Conservation (phyloP, 805 yeast genomes). For the Ogataea glucozyma region DNA sequence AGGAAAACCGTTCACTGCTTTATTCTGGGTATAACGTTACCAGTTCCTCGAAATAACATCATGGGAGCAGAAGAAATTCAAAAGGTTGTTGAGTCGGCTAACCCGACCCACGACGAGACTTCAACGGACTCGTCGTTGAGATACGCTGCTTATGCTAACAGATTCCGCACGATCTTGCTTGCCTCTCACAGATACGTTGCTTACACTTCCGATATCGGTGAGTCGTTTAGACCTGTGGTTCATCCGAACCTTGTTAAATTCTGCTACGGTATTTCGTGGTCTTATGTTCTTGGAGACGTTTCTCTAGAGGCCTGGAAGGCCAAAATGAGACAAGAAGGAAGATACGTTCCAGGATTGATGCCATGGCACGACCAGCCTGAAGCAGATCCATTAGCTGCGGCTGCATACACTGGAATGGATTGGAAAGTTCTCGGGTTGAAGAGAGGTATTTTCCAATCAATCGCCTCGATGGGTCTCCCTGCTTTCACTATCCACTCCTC, state of each 20-base stretch:
- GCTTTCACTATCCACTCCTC: conserved; percentile 81
- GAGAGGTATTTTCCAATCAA: conserved; percentile 76
- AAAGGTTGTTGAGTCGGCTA: conserved; percentile 1
- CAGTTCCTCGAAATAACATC: too few species aligned
- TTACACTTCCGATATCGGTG: conserved; percentile 85
- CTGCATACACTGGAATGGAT: conserved; percentile 48
- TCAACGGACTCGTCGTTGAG: conserved; percentile 43
- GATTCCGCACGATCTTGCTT: conserved; percentile 65
- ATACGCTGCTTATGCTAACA: conserved; percentile 81
- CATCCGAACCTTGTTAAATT: conserved; percentile 62
- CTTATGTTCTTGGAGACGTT: conserved; percentile 74
- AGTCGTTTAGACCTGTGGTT: conserved; percentile 81
- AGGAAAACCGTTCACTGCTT: too few species aligned
- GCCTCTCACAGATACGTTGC: conserved; percentile 85
- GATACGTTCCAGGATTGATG: conserved; percentile 55
- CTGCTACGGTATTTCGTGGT: conserved; percentile 77
- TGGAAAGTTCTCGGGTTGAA: conserved; percentile 67
- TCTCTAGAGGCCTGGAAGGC: conserved; percentile 73
- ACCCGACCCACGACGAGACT: conserved; percentile 13
- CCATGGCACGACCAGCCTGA: conserved; percentile 66
- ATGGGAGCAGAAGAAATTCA: conserved; percentile 6
- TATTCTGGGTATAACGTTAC: too few species aligned
- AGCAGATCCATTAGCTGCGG: conserved; percentile 40
- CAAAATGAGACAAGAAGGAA: conserved; percentile 63
- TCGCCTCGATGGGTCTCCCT: conserved; percentile 86